These are phyloP conservation scores for Ceratobasidium sp. DNA, from an alignment of 1,284 basidiomycete genomes.

Conservation along the genomic window DNA sequence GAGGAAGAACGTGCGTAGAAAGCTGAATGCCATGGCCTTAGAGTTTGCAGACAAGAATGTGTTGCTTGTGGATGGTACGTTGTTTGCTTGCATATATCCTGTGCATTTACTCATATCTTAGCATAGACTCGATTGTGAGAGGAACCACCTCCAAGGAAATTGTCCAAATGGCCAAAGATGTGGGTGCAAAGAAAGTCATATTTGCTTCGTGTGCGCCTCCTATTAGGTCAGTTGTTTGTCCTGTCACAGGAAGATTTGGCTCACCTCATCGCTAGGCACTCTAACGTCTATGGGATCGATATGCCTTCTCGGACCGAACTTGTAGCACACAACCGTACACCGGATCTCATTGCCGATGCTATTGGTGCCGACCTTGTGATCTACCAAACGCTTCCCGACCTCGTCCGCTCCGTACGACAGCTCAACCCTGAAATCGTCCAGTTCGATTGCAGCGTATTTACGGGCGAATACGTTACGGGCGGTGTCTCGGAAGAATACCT, in stretches of 20 bases:
- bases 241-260: neutral
- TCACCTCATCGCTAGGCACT: conserved; percentile 59
- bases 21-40: conserved; percentile 99
- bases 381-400: conserved; percentile 94
- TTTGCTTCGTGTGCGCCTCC: conserved; percentile 97
- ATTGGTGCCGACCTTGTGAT: conserved; percentile 98
- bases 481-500: conserved; percentile 92
- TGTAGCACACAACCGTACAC: conserved; percentile 85
- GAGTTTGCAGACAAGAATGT: conserved; percentile 95
- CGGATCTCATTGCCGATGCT: conserved; percentile 75
- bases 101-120: neutral
- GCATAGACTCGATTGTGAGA: conserved; percentile 92
- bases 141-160: conserved; percentile 99
- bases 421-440: conserved; percentile 80
- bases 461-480: conserved; percentile 95
- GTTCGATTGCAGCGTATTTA: conserved; percentile 99
- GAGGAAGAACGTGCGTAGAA: conserved; percentile 94
- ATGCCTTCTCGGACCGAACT: conserved; percentile 97
- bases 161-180: conserved; percentile 99
- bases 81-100: neutral
- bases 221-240: conserved; percentile 66
- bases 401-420: conserved; percentile 85
- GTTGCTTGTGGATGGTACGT: conserved; percentile 90
- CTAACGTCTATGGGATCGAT: conserved; percentile 99
- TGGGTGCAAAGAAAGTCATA: conserved; percentile 96